Evolutionary conservation across 208 protist species (phyloP).

Genomic region (Herpetomonas samuelpessoai): DNA sequence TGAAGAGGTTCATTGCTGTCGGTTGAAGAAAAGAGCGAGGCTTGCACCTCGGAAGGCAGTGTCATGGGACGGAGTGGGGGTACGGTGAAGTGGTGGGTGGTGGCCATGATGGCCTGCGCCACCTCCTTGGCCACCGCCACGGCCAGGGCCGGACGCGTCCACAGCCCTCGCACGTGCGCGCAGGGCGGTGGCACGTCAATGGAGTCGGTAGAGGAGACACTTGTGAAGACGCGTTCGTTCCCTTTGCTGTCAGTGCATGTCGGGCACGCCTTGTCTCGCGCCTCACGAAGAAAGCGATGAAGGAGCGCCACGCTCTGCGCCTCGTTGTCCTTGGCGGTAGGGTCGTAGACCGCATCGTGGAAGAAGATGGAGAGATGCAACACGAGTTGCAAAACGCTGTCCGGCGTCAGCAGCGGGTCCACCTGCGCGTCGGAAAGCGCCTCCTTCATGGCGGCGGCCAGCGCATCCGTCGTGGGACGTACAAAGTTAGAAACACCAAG

Average conservation of each 20-base stretch:
- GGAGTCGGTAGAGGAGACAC: too few relatives aligned
- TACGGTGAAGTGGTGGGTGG: constrained; percentile 41
- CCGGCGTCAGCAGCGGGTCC: not conserved
- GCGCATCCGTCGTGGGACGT: not conserved
- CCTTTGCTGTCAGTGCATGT: not conserved
- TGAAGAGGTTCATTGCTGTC: too few relatives aligned
- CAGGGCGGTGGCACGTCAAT: not conserved
- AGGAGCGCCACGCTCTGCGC: constrained; percentile 48
- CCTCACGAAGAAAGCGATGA: constrained; percentile 24
- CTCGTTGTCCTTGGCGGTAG: constrained; percentile 60
- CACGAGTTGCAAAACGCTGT: constrained; percentile 24
- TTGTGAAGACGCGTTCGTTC: constrained; percentile 5
- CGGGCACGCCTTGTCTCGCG: not conserved
- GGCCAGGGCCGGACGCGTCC: constrained; percentile 7
- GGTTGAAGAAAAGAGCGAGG: not conserved
- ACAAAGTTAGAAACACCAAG: not conserved
- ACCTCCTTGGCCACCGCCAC: constrained; percentile 18
- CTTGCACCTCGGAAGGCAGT: not conserved
- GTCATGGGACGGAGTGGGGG: constrained; percentile 10
- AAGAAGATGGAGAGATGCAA: constrained; percentile 72
- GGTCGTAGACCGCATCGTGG: constrained; percentile 79
- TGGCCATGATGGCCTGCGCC: constrained; percentile 26
- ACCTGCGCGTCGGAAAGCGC: not conserved
- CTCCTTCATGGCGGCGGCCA: not conserved
- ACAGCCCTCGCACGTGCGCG: constrained; percentile 7